Base-by-base conservation (phyloP, 306 rosid genomes). In the Biancaea sappan region DNA sequence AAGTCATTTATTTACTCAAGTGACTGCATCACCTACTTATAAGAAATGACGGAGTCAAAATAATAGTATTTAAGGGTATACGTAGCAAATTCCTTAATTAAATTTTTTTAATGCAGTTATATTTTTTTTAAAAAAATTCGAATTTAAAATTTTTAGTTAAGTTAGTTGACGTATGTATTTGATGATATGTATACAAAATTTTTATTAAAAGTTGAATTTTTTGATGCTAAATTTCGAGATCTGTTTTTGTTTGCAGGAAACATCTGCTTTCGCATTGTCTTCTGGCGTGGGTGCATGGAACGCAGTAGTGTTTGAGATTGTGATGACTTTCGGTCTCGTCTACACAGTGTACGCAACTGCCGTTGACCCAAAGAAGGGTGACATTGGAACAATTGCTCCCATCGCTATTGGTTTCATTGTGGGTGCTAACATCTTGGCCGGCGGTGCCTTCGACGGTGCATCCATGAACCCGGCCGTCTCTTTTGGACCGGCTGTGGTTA, bases 381-480 rank as follows among this genome's bases (percentile, higher is more conserved):
- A 73, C 81, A 66, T 91, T 29, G 89, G 92, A 52, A 86, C 66
- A n/a, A 73, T 91, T 75, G 97, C 97, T 57, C 95, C 97, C 38
- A 79, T 89, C 40, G 97, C 97, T 18, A 89, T 91, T 78, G 97
- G 97, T 69, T 87, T 91, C 81, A 87, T 87, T 24, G 97, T 91
- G 48, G 97, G 89, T 13, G 94, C 94, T 11, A 91, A 91, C 86
- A 87, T 91, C 80, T 81, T 91, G 71, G 91, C 86, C 57, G 97
- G 92, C 31, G 94, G 97, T 71, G 94, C 97, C 44, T 91, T 91
- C 35, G 92, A 87, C 8, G 97, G 97, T 31, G 97, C 89, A 13
- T 91, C 97, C 60, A 89, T 89, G 97, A 89, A 91, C 91, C 94
- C 94, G 5, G 91, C 97, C 13, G 97, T 88, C 5, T 89, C 97